A percentile compares a stretch with the other conserved stretches of the same genome.
Evolutionary conservation across 495 filamentous ascomycete genomes (phyloP).

Genomic region (Penicillium simplicissimum): DNA sequence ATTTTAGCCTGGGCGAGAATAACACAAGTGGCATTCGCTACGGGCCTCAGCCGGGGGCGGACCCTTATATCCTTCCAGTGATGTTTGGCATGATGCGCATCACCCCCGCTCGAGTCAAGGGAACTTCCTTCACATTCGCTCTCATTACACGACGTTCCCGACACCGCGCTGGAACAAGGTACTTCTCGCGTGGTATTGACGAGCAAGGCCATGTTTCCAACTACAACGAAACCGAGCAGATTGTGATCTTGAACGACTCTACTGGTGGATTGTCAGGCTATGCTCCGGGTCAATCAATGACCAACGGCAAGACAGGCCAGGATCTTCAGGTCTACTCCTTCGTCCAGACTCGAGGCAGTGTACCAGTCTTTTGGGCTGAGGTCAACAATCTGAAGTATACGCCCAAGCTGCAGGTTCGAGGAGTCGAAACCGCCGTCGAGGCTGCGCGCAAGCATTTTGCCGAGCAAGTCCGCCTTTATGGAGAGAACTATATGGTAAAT

Average conservation of each 20-base stretch:
- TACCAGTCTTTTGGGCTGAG: conserved; percentile 94
- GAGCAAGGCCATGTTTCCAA: conserved; percentile 93
- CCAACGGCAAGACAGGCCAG: conserved; percentile 66
- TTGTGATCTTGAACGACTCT: conserved; percentile 80
- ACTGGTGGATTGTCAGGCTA: conserved; percentile 75
- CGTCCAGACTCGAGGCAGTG: conserved; percentile 92
- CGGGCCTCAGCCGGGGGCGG: conserved; percentile 70
- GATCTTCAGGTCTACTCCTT: conserved; percentile 90
- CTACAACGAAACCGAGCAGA: conserved; percentile 97
- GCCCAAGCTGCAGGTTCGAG: conserved; percentile 82
- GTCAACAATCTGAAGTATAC: conserved; percentile 87
- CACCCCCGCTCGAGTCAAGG: conserved; percentile 74
- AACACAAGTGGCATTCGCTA: conserved; percentile 51
- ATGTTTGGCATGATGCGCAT: conserved; percentile 96
- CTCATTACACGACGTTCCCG: conserved; percentile 86
- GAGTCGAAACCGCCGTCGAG: conserved; percentile 75
- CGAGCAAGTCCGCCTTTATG: conserved; percentile 89
- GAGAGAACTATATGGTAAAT: conserved; percentile 95
- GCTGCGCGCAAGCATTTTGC: conserved; percentile 84
- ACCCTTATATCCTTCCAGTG: conserved; percentile 92
- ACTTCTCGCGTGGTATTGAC: conserved; percentile 91
- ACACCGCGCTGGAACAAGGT: conserved; percentile 84
- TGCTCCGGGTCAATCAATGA: conserved; percentile 71
- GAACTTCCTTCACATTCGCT: conserved; percentile 76
- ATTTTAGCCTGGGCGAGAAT: conserved; percentile 63